Evolutionary conservation across 2,329 filamentous ascomycete species (phyloP).

Genomic region (Diaporthe vexans): DNA sequence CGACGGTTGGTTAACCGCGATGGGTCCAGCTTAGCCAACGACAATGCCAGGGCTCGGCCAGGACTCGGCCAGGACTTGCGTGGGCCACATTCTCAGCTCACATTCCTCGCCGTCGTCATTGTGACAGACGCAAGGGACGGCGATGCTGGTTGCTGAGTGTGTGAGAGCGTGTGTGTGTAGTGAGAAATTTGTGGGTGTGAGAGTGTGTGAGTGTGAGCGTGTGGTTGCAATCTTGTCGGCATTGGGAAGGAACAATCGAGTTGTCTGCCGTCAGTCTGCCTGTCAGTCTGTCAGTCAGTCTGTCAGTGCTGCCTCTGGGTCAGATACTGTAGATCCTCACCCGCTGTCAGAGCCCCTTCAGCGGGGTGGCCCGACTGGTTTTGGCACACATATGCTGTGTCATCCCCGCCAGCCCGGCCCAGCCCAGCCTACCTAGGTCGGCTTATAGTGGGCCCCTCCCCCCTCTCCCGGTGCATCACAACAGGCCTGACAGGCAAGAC

Average conservation of each 20-base stretch:
- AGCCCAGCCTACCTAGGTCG: not conserved
- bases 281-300: not conserved
- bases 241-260: not conserved
- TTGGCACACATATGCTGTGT: not conserved
- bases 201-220: not conserved
- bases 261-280: not conserved
- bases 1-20: slow-evolving; percentile 1
- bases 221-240: not conserved
- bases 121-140: slow-evolving; percentile 14
- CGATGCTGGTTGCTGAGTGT: slow-evolving; percentile 4
- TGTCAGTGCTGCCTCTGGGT: not conserved
- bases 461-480: slow-evolving; percentile 10
- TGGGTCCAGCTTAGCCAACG: slow-evolving; percentile 22
- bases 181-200: not conserved
- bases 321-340: not conserved
- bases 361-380: slow-evolving; percentile 13
- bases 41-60: too few species aligned
- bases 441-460: slow-evolving; percentile 1
- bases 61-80: not conserved
- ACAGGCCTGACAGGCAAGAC: not conserved
- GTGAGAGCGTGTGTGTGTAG: not conserved
- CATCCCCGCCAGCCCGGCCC: slow-evolving; percentile 3
- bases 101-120: not conserved
- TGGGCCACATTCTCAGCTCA: not conserved
- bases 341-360: slow-evolving; percentile 6